A percentile compares a stretch with the other conserved stretches of the same genome.
These are phyloP conservation scores for Proliferodiscus dingleyae DNA, from an alignment of 2,329 filamentous ascomycete genomes.

Conservation along the genomic window DNA sequence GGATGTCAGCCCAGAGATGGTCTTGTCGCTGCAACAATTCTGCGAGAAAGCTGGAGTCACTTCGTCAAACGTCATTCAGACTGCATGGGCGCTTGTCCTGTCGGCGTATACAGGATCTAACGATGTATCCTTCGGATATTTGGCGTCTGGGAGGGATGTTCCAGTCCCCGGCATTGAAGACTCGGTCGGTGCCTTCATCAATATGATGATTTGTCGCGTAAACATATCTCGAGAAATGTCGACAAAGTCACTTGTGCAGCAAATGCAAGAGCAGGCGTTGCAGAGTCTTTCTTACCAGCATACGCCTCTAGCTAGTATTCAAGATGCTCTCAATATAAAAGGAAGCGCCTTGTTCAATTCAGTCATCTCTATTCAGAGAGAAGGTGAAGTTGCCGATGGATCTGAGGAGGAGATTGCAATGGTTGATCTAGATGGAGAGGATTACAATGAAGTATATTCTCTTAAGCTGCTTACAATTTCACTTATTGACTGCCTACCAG, in stretches of 20 bases:
- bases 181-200: constrained; percentile 41
- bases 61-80: not conserved
- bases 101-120: not conserved
- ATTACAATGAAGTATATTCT: too few species aligned
- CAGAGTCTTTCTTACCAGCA: too few species aligned
- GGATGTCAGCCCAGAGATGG: not conserved
- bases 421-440: too few species aligned
- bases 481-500: too few species aligned
- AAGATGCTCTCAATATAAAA: too few species aligned
- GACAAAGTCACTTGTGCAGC: not conserved
- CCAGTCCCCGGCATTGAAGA: constrained; percentile 40
- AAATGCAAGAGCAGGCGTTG: too few species aligned
- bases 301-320: too few species aligned
- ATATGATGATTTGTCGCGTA: constrained; percentile 30
- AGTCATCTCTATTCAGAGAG: too few species aligned
- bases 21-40: not conserved
- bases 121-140: not conserved
- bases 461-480: too few species aligned
- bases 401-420: too few species aligned
- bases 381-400: too few species aligned
- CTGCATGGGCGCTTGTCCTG: not conserved
- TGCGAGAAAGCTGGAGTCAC: not conserved
- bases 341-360: too few species aligned
- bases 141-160: constrained; percentile 38
- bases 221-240: constrained; percentile 3